phyloP scores from a whole-genome alignment of 208 protist genomes.

The Leishmania tropica region DNA sequence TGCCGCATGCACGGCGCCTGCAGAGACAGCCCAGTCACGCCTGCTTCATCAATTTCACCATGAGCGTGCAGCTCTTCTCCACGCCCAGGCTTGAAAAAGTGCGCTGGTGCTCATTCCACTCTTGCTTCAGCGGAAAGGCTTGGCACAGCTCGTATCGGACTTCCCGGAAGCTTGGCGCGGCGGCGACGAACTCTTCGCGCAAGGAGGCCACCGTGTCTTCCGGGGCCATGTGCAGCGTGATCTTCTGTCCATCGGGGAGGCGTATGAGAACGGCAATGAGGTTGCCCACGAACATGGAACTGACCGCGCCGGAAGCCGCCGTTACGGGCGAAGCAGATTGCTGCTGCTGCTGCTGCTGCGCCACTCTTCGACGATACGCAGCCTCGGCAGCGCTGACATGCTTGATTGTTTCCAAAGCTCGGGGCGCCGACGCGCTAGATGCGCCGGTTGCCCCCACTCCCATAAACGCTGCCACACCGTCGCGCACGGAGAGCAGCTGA shows the following conservation, averaged over 20 bases:
- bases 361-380: slow-evolving; percentile 14
- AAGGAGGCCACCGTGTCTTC: slow-evolving; percentile 68
- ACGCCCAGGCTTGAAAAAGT: slow-evolving; percentile 71
- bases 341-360: slow-evolving; percentile 1
- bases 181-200: slow-evolving; percentile 54
- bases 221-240: slow-evolving; percentile 54
- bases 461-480: slow-evolving; percentile 55
- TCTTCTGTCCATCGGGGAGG: slow-evolving; percentile 63
- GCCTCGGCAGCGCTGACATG: slow-evolving; percentile 59
- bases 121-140: slow-evolving; percentile 58
- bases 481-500: slow-evolving; percentile 71
- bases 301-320: not conserved
- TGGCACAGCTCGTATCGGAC: slow-evolving; percentile 74
- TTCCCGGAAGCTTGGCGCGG: slow-evolving; percentile 48
- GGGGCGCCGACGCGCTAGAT: not conserved
- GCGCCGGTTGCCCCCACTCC: slow-evolving; percentile 17
- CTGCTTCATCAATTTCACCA: slow-evolving; percentile 33
- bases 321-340: not conserved
- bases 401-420: slow-evolving; percentile 30
- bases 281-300: slow-evolving; percentile 24
- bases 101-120: slow-evolving; percentile 57
- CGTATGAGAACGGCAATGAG: slow-evolving; percentile 69
- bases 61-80: slow-evolving; percentile 64
- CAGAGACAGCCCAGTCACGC: not conserved
- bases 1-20: not conserved